These are phyloP conservation scores for Babesia bovis DNA, from an alignment of 169 alveolate species.

Conservation along the genomic window DNA sequence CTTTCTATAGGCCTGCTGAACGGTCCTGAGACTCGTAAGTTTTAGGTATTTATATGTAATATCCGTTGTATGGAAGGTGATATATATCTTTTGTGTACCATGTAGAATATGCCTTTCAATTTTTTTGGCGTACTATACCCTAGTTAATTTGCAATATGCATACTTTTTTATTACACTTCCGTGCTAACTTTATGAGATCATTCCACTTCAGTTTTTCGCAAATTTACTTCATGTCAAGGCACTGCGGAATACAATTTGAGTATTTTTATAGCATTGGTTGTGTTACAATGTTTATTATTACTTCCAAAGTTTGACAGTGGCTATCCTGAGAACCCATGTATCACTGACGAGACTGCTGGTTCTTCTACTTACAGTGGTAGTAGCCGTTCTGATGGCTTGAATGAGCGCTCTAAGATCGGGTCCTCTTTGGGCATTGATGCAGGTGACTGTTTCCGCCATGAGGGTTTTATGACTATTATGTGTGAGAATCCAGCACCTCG, in stretches of 20 bases:
- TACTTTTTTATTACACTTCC: too few species aligned
- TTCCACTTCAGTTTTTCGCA: constrained; percentile 46
- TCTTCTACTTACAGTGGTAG: not conserved
- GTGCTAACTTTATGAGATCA: too few species aligned
- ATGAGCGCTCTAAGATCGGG: not conserved
- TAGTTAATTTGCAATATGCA: too few species aligned
- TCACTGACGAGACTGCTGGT: not conserved
- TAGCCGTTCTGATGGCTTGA: not conserved
- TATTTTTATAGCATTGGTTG: constrained; percentile 34
- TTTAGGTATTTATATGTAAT: too few species aligned
- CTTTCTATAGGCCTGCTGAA: constrained; percentile 43
- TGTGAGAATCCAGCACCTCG: constrained; percentile 1
- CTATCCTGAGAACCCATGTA: not conserved
- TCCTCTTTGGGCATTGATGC: not conserved
- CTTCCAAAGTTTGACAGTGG: constrained; percentile 9
- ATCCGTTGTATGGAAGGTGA: too few species aligned
- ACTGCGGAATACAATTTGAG: constrained; percentile 28
- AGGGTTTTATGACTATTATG: not conserved
- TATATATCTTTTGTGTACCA: too few species aligned
- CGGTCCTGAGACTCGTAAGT: constrained; percentile 53
- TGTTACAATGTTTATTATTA: constrained; percentile 35
- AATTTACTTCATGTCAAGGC: constrained; percentile 60
- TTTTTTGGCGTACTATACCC: too few species aligned
- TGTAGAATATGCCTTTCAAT: too few species aligned
- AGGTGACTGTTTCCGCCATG: not conserved